Evolutionary conservation across 345 rosid species (phyloP), one percentile per base, ranked within the genome.

Genomic region (Syzygium oleosum): DNA sequence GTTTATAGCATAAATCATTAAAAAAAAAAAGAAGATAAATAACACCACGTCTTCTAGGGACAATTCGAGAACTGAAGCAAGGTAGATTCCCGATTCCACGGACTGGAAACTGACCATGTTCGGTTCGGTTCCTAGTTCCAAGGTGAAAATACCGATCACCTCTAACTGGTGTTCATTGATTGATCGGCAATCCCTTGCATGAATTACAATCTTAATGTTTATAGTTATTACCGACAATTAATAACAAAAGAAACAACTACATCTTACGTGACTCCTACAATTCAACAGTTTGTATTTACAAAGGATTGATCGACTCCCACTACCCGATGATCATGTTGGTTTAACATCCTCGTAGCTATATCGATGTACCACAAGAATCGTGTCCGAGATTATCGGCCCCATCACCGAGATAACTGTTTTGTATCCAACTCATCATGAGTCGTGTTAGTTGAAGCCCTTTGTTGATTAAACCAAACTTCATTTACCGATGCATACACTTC

Each of bases 71-170:
- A 65, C 41, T 10, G 9, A 15, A 65, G 34, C 6, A 19, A 10
- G 25, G 23, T 38, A 0, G 12, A 73, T 73, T 73, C 25, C 25
- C 46, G 1, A 4, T 73, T 34, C 19, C 80, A 19, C 11, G 4
- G 5, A 73, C 2, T 5, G 1, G 12, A 2, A 34, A 1, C 25
- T 2, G 0, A 34, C 14, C 21, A 1, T 9, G 11, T 19, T 19
- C 1, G 2, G 1, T 73, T 4, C 7, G 23, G 1, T 34, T 73
- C 13, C 3, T 19, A 0, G 19, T 73, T 73, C 6, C 2, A 34
- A 5, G 21, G 25, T 19, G 12, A 0, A 12, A 34, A 68, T 3
- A 34, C 49, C 13, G 2, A 17, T 34, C 80, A 2, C 1, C 1
- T 25, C 4, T 8, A 1, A 34, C 3, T 2, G 0, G 0, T 68